These are phyloP conservation scores for Rhinocladiella mackenziei DNA, from an alignment of 2,329 filamentous ascomycete genomes.

Conservation along the genomic window DNA sequence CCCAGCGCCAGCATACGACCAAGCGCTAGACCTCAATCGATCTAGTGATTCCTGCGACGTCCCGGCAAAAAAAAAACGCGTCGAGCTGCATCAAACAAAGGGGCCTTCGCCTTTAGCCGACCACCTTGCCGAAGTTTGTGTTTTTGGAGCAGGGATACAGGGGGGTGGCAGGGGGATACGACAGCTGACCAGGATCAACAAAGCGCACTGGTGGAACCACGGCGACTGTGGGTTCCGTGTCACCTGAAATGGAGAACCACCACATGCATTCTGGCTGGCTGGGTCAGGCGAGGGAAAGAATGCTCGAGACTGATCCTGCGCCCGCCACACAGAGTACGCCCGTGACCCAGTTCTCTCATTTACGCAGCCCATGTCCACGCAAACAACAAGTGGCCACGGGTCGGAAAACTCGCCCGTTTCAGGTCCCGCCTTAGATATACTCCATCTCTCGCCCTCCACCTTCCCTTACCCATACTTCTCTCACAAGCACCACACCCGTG, in stretches of 20 bases:
- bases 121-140: no score
- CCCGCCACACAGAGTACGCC: no score
- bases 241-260: conserved; percentile 12
- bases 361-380: conserved; percentile 8
- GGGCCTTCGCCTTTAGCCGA: no score
- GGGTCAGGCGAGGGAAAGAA: no score
- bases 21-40: no score
- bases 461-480: conserved; percentile 3
- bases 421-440: conserved; percentile 21
- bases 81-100: no score
- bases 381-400: conserved; percentile 14
- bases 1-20: no score
- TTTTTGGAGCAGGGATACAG: background rate
- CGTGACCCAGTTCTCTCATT: no score
- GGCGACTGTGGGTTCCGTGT: conserved; percentile 24
- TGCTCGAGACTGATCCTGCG: conserved; percentile 22
- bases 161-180: background rate
- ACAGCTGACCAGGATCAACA: background rate
- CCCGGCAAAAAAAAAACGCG: no score
- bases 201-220: conserved; percentile 23
- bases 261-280: no score
- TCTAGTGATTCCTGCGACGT: no score
- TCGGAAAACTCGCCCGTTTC: conserved; percentile 22
- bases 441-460: conserved; percentile 15
- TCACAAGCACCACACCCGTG: conserved; percentile 6